phyloP scores from a whole-genome alignment of 1,139 yeast genomes.

The Pichia sorboxylosa region DNA sequence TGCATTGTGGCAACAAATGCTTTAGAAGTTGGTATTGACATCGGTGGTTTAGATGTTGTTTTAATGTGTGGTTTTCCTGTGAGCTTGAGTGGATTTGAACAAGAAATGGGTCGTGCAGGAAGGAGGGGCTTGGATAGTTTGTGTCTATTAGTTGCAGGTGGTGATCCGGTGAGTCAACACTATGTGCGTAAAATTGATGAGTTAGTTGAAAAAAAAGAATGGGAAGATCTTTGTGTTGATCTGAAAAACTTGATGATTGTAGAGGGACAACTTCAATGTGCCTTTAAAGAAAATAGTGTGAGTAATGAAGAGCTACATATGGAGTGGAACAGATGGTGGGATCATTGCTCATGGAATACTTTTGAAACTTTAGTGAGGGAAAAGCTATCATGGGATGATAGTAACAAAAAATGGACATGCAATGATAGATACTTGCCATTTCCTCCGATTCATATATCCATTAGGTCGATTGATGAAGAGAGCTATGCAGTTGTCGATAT shows the following conservation, averaged over 20 bases:
- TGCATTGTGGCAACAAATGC: conserved; percentile 96
- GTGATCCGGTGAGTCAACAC: conserved; percentile 78
- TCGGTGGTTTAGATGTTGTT: conserved; percentile 85
- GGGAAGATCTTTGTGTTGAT: conserved; percentile 42
- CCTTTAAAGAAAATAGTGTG: conserved; percentile 77
- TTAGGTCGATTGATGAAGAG: conserved; percentile 76
- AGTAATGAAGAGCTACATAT: conserved; percentile 14
- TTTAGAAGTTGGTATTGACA: conserved; percentile 86
- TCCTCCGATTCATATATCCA: conserved; percentile 63
- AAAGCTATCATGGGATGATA: conserved; percentile 28
- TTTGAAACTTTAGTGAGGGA: conserved; percentile 25
- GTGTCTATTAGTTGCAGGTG: conserved; percentile 74
- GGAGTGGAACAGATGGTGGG: conserved; percentile 14
- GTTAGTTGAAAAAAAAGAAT: conserved; percentile 36
- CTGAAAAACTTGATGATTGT: conserved; percentile 44
- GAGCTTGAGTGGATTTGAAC: conserved; percentile 78
- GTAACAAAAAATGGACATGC: conserved; percentile 42
- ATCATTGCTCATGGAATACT: conserved; percentile 20
- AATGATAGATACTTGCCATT: conserved; percentile 60
- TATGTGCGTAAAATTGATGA: conserved; percentile 63
- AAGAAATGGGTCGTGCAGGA: conserved; percentile 95
- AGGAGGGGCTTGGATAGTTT: conserved; percentile 65
- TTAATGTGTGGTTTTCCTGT: conserved; percentile 86
- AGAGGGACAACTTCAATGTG: conserved; percentile 86
- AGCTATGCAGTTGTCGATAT: conserved; percentile 80